phyloP scores from a whole-genome alignment of 352 stramenopile species.

The Aphanomyces stellatus region DNA sequence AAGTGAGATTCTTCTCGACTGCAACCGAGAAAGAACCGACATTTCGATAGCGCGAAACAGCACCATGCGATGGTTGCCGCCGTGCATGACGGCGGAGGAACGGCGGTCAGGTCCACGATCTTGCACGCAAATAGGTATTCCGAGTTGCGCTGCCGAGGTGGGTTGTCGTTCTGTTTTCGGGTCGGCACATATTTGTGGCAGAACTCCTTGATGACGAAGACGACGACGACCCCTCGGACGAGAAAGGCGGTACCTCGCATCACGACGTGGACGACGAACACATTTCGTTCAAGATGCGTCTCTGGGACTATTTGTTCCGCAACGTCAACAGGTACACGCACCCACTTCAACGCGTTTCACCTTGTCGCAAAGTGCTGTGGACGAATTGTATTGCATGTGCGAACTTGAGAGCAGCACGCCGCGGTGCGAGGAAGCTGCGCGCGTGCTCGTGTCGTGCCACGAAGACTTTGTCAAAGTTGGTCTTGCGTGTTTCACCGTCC shows the following conservation, averaged over 20 bases:
- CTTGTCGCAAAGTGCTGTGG: background rate
- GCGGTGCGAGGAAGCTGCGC: slow-evolving; percentile 14
- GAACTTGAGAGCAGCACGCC: slow-evolving; percentile 15
- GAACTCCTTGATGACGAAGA: background rate
- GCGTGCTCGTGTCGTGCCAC: slow-evolving; percentile 12
- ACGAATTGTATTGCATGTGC: slow-evolving; percentile 21
- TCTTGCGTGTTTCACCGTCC: background rate
- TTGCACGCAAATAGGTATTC: background rate
- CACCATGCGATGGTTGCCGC: background rate
- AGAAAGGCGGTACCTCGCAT: background rate
- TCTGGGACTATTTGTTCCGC: slow-evolving; percentile 18
- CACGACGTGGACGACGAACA: slow-evolving; percentile 7
- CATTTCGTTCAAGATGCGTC: slow-evolving; percentile 11
- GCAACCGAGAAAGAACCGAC: no score
- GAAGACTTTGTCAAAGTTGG: slow-evolving; percentile 20
- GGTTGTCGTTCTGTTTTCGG: background rate
- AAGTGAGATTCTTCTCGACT: no score
- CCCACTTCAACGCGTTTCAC: background rate
- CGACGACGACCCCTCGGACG: background rate
- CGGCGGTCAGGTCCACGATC: background rate
- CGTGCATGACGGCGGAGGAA: background rate
- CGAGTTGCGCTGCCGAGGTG: background rate
- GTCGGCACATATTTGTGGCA: background rate
- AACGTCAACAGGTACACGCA: slow-evolving; percentile 10
- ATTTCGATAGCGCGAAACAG: background rate